These are phyloP conservation scores for Xylogone sp. DNA, from an alignment of 2,329 filamentous ascomycete species.

Conservation along the genomic window DNA sequence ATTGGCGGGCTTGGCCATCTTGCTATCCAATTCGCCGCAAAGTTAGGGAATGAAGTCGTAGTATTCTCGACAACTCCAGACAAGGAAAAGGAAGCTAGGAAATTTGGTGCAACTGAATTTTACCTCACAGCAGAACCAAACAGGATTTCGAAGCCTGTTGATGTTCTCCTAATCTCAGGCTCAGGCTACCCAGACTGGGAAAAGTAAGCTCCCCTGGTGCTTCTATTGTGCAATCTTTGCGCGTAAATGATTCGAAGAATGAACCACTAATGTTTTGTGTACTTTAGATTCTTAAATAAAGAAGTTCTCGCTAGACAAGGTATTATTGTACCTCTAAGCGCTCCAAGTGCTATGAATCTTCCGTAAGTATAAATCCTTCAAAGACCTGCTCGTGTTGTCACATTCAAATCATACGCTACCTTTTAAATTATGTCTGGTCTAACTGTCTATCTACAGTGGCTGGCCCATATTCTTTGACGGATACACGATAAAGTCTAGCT, in stretches of 20 bases:
- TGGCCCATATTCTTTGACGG: conserved; percentile 13
- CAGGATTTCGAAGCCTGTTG: conserved; percentile 13
- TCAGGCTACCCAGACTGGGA: conserved; percentile 33
- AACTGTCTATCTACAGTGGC: too few species aligned
- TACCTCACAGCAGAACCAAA: conserved; percentile 21
- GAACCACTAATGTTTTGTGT: background rate
- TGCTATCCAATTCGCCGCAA: conserved; percentile 55
- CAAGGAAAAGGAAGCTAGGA: conserved; percentile 55
- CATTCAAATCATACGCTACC: too few species aligned
- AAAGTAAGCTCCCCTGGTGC: conserved; percentile 9
- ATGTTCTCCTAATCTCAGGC: conserved; percentile 15
- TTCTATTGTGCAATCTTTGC: background rate
- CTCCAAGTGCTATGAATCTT: conserved; percentile 10
- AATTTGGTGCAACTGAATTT: conserved; percentile 53
- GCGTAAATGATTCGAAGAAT: background rate
- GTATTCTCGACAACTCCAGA: conserved; percentile 54
- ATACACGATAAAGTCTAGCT: conserved; percentile 10
- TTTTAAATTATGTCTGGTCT: too few species aligned
- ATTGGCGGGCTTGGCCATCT: conserved; percentile 58
- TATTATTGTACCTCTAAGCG: conserved; percentile 41
- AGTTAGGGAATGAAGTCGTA: conserved; percentile 57
- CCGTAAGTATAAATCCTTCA: conserved; percentile 9
- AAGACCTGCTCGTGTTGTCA: too few species aligned
- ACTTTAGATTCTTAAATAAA: conserved; percentile 11
- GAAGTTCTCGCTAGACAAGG: conserved; percentile 41